Evolutionary conservation across 345 rosid species (phyloP).

Genomic region (Mallotus nudiflorus): DNA sequence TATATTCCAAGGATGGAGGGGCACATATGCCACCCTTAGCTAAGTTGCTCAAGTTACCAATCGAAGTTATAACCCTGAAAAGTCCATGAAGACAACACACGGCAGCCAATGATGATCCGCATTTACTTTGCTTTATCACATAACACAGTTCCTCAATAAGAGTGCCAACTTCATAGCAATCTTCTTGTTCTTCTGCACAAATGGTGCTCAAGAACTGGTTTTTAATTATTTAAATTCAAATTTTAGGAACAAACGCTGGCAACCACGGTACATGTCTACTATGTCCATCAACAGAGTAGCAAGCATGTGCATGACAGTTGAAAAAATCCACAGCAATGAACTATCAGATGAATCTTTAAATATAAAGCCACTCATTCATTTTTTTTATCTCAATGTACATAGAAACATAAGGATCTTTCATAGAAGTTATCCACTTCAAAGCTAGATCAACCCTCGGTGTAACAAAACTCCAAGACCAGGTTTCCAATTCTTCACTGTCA

Average conservation of each 20-base stretch:
- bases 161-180: slow-evolving; percentile 38
- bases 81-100: slow-evolving; percentile 70
- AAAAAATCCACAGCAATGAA: slow-evolving; percentile 68
- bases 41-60: slow-evolving; percentile 59
- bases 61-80: slow-evolving; percentile 38
- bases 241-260: slow-evolving; percentile 83
- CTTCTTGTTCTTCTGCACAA: slow-evolving; percentile 22
- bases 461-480: slow-evolving; percentile 84
- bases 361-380: slow-evolving; percentile 28
- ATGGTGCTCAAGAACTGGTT: slow-evolving; percentile 48
- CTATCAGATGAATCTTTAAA: slow-evolving; percentile 31
- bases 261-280: slow-evolving; percentile 56
- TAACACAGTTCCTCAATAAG: slow-evolving; percentile 53
- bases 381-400: slow-evolving; percentile 38
- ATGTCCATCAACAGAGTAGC: slow-evolving; percentile 49
- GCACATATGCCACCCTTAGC: slow-evolving; percentile 40
- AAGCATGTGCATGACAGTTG: slow-evolving; percentile 64
- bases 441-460: slow-evolving; percentile 74
- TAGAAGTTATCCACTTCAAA: slow-evolving; percentile 60
- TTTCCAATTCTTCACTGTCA: slow-evolving; percentile 32
- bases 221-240: slow-evolving; percentile 71
- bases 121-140: slow-evolving; percentile 49
- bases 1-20: slow-evolving; percentile 37
- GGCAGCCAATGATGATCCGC: slow-evolving; percentile 64
- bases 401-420: slow-evolving; percentile 35